A percentile compares a stretch with the other conserved stretches of the same genome.
phyloP scores from a whole-genome alignment of 441 rosid genomes.

The Kokia cookei region DNA sequence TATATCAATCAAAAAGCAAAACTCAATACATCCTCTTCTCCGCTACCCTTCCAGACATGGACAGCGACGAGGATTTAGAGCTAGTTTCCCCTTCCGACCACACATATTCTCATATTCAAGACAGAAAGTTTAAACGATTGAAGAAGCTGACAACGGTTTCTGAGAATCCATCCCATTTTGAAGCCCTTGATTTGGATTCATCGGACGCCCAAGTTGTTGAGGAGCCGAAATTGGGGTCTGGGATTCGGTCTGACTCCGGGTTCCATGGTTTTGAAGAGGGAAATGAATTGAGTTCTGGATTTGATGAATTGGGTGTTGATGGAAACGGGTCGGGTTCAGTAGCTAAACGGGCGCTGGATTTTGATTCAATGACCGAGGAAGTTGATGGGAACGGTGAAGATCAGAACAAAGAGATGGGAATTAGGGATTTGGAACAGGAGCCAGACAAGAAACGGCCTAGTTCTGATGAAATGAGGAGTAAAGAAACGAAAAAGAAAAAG shows the following conservation, averaged over 20 bases:
- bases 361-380: conserved; percentile 32
- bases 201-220: conserved; percentile 12
- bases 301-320: conserved; percentile 23
- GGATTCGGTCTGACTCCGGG: conserved; percentile 9
- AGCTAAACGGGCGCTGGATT: conserved; percentile 45
- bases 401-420: conserved; percentile 10
- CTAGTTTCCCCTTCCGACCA: conserved; percentile 37
- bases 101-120: conserved; percentile 32
- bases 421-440: conserved; percentile 2
- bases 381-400: conserved; percentile 15
- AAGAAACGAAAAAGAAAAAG: conserved; percentile 23
- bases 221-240: conserved; percentile 13
- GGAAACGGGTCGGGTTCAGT: conserved; percentile 21
- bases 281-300: conserved; percentile 20
- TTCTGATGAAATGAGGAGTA: conserved; percentile 9
- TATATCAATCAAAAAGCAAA: neutral
- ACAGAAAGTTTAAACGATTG: conserved; percentile 62
- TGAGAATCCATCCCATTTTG: conserved; percentile 16
- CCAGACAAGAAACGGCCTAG: conserved; percentile 12
- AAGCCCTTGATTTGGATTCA: conserved; percentile 5
- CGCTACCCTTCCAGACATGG: conserved; percentile 28
- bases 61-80: conserved; percentile 39
- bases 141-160: conserved; percentile 32
- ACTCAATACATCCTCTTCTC: neutral
- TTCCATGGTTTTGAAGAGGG: conserved; percentile 28